Percentiles rank a stretch among this genome's conserved stretches.
Evolutionary conservation across 768 basidiomycete genomes (phyloP).

Genomic region (Collybia nuda): DNA sequence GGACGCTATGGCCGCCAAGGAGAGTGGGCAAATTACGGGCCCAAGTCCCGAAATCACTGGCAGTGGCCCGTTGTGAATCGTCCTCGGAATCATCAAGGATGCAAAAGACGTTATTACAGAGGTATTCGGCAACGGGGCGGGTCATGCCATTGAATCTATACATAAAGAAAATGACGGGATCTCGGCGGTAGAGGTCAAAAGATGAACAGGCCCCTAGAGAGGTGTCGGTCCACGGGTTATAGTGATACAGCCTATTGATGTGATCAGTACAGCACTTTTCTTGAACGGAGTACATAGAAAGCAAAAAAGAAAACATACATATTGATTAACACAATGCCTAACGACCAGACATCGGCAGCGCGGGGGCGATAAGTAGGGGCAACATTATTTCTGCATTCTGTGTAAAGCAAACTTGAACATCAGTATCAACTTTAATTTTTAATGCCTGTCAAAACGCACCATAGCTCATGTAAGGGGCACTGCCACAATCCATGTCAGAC

Average conservation of each 20-base stretch:
- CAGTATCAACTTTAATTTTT: conserved; percentile 10
- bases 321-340: conserved; percentile 98
- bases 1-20: conserved; percentile 53
- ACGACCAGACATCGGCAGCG: conserved; percentile 97
- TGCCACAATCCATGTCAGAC: conserved; percentile 97
- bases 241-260: conserved; percentile 83
- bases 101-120: conserved; percentile 84
- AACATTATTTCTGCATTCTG: conserved; percentile 97
- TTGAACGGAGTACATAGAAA: conserved; percentile 23
- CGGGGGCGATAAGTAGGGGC: conserved; percentile 92
- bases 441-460: conserved; percentile 49
- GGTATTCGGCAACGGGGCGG: conserved; percentile 78
- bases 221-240: conserved; percentile 98
- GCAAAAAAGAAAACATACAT: conserved; percentile 77
- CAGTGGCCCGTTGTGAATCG: conserved; percentile 69
- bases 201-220: conserved; percentile 76
- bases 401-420: conserved; percentile 8
- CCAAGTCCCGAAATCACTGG: conserved; percentile 87
- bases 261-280: conserved; percentile 3
- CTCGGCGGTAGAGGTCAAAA: conserved; percentile 76
- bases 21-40: conserved; percentile 76
- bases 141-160: conserved; percentile 91
- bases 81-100: conserved; percentile 65
- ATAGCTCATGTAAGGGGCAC: conserved; percentile 98
- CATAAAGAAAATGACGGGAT: conserved; percentile 86